phyloP scores from a whole-genome alignment of 179 eudicot genomes.

The Carnegiea gigantea region DNA sequence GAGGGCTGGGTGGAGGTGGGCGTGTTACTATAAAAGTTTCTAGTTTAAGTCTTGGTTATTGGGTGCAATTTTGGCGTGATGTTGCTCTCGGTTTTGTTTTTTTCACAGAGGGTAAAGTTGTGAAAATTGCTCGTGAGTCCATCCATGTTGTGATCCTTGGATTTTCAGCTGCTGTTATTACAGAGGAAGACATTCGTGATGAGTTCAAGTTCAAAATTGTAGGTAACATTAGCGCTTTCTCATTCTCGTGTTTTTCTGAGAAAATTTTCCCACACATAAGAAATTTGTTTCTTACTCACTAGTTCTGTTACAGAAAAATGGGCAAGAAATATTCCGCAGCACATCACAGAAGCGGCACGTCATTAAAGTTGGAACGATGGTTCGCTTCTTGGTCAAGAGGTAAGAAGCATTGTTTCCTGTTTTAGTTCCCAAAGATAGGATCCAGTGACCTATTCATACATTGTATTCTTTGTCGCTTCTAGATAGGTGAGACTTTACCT shows the following conservation, averaged over 20 bases:
- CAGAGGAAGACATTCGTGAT: slow-evolving; percentile 69
- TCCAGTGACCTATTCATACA: neutral
- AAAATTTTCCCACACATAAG: neutral
- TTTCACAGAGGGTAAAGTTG: slow-evolving; percentile 80
- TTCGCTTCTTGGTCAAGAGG: slow-evolving; percentile 86
- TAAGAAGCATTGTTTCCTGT: slow-evolving; percentile 23
- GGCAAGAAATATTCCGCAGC: slow-evolving; percentile 56
- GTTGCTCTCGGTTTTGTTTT: neutral
- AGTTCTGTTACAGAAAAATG: slow-evolving; percentile 52
- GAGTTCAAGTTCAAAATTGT: slow-evolving; percentile 69
- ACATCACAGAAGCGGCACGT: slow-evolving; percentile 58
- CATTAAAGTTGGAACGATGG: slow-evolving; percentile 61
- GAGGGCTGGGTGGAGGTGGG: neutral
- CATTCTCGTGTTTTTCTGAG: too few relatives aligned
- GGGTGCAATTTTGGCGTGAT: neutral
- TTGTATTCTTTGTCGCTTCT: neutral
- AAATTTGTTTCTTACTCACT: neutral
- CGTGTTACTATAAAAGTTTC: neutral
- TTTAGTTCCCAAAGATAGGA: neutral
- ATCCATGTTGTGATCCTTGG: slow-evolving; percentile 86
- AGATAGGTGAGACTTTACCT: neutral
- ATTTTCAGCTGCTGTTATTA: slow-evolving; percentile 73
- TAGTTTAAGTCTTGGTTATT: neutral
- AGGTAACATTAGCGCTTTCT: slow-evolving; percentile 25
- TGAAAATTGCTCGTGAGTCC: slow-evolving; percentile 67